Evolutionary conservation across 768 basidiomycete genomes (phyloP).

Genomic region (Suillus paluster): DNA sequence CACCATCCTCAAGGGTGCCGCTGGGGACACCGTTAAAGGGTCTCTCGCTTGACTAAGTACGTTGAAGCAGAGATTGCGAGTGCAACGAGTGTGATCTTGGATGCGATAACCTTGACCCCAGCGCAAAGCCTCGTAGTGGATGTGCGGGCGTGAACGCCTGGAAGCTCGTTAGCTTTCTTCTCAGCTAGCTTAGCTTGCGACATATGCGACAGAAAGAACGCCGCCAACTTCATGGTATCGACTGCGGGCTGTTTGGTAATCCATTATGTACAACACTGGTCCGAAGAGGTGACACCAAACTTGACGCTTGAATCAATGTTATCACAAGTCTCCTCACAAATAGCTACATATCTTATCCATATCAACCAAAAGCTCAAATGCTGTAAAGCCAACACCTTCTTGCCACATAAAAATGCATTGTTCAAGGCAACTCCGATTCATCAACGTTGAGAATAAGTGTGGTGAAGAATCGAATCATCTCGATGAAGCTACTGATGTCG

Average conservation of each 20-base stretch:
- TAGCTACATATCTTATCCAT: neutral
- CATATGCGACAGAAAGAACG: neutral
- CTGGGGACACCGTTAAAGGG: neutral
- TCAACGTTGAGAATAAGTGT: slow-evolving; percentile 73
- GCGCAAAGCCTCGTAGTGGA: slow-evolving; percentile 31
- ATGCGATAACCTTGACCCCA: slow-evolving; percentile 15
- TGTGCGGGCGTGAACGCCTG: neutral
- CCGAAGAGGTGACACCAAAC: too few relatives aligned
- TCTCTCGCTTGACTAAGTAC: slow-evolving; percentile 15
- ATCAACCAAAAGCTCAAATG: neutral
- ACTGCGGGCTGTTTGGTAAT: neutral
- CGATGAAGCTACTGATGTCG: slow-evolving; percentile 56
- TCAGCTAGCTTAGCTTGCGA: neutral
- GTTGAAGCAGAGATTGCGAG: slow-evolving; percentile 21
- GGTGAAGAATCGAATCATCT: slow-evolving; percentile 69
- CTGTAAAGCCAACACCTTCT: neutral
- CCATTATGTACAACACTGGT: too few relatives aligned
- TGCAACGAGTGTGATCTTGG: slow-evolving; percentile 17
- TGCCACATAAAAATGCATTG: neutral
- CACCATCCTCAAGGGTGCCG: neutral
- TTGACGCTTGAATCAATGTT: too few relatives aligned
- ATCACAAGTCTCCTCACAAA: neutral
- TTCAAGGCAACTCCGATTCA: slow-evolving; percentile 41
- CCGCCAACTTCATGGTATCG: too few relatives aligned
- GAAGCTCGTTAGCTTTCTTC: neutral